Evolutionary conservation across 306 rosid species (phyloP), one percentile per base, ranked within the genome.

Genomic region (Acacia melanoxylon): DNA sequence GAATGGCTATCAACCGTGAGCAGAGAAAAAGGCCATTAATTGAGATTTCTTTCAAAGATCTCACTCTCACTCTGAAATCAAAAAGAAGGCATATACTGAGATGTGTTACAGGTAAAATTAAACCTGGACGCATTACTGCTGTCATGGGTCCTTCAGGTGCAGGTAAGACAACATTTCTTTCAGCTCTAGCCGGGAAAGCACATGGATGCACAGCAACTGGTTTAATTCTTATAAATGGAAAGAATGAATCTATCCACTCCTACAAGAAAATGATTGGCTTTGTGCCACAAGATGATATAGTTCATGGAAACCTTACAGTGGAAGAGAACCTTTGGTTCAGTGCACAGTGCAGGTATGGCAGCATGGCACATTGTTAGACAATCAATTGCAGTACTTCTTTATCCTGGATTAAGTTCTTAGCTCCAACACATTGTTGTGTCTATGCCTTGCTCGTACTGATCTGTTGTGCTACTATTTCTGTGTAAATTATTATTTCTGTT

Each of bases 101-200:
- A 85, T 87, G 91, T 89, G 97, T 92, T 70, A 93, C 94, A 2
- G 99, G 99, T 65, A 87, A 86, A 78, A 91, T 95, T 37, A 95
- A 91, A 87, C 98, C 99, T 52, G 98, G 98, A 68, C 94, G 94
- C 45, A 93, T 95, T 58, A 90, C 98, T 49, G 90, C 99, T 62
- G 97, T 95, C 76, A 93, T 95, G 98, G 99, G 99, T 67, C 99
- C 99, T 52, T 95, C 99, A 59, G 98, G 99, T 45, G 99, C 99
- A 41, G 99, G 99, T 68, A 95, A 95, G 92, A 95, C 99, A 68
- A 91, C 94, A 29, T 89, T 95, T 83, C 96, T 93, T 79, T 93
- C 98, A 72, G 98, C 98, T 78, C 78, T 95, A 66, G 98, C 98
- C 0, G 99, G 99, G 85, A 95, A 91, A 80, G 89, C 97, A 31